Conservation (phyloP, 108 stramenopile species). For the Fistulifera pelliculosa region DNA sequence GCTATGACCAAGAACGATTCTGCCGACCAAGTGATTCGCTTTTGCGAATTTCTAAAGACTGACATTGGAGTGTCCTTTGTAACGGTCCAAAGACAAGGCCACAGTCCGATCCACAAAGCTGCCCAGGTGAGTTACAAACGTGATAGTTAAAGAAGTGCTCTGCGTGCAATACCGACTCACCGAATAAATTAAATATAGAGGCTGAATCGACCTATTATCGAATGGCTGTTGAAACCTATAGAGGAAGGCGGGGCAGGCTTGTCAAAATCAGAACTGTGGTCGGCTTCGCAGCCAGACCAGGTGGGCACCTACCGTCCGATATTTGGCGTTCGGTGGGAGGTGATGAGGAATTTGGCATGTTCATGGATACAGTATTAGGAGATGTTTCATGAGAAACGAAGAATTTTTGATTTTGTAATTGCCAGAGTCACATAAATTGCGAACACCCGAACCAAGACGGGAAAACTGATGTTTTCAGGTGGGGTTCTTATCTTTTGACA, state of each 20-base stretch:
- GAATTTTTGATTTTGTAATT: too few species aligned
- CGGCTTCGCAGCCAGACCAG: constrained; percentile 34
- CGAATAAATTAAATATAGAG: constrained; percentile 1
- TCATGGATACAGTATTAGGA: constrained; percentile 41
- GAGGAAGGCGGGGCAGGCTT: constrained; percentile 21
- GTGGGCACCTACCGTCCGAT: constrained; percentile 67
- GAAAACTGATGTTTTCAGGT: too few species aligned
- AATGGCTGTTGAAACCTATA: constrained; percentile 48
- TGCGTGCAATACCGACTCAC: too few species aligned
- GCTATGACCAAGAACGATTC: constrained; percentile 55
- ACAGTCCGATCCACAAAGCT: constrained; percentile 73
- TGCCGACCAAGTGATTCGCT: constrained; percentile 19
- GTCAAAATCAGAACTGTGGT: constrained; percentile 10
- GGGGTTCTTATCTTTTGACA: too few species aligned
- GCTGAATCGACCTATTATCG: constrained; percentile 43
- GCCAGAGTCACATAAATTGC: too few species aligned
- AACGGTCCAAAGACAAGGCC: constrained; percentile 58
- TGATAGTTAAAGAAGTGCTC: too few species aligned
- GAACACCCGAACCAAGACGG: too few species aligned
- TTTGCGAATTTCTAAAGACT: constrained; percentile 42
- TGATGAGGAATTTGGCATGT: constrained; percentile 39
- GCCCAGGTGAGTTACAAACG: constrained; percentile 44
- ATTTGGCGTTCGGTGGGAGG: constrained; percentile 64
- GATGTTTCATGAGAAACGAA: too few species aligned
- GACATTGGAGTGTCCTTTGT: constrained; percentile 35